These are phyloP conservation scores for Trypanosoma congolense DNA, from an alignment of 208 protist genomes.

Conservation along the genomic window DNA sequence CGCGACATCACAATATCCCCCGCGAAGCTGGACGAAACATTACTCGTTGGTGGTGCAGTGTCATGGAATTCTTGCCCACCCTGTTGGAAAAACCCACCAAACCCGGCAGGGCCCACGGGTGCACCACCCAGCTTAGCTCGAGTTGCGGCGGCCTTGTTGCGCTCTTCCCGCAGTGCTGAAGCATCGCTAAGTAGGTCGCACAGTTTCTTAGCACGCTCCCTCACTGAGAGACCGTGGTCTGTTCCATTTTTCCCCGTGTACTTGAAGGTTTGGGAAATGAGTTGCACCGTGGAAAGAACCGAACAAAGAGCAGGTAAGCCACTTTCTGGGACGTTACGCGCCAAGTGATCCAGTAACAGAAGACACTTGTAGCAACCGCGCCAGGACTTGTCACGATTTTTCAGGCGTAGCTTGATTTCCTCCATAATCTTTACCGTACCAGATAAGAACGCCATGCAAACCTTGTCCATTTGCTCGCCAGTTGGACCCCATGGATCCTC, in stretches of 20 bases:
- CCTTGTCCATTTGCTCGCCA: slow-evolving; percentile 81
- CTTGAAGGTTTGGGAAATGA: slow-evolving; percentile 76
- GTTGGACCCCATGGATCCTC: slow-evolving; percentile 89
- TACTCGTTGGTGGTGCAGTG: slow-evolving; percentile 1
- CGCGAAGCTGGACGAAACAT: slow-evolving; percentile 14
- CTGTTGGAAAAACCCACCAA: slow-evolving; percentile 7
- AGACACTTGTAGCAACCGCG: slow-evolving; percentile 85
- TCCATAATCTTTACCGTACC: slow-evolving; percentile 67
- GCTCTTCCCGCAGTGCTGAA: slow-evolving; percentile 70
- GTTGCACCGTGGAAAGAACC: slow-evolving; percentile 56
- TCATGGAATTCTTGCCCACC: slow-evolving; percentile 24
- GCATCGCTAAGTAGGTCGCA: slow-evolving; percentile 78
- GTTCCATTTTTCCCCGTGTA: slow-evolving; percentile 83
- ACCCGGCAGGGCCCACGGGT: slow-evolving; percentile 26
- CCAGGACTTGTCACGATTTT: slow-evolving; percentile 83
- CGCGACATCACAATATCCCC: slow-evolving; percentile 32
- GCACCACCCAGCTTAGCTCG: slow-evolving; percentile 59
- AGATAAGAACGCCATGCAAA: slow-evolving; percentile 65
- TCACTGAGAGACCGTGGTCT: slow-evolving; percentile 84
- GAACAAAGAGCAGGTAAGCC: slow-evolving; percentile 69
- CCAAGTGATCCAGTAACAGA: slow-evolving; percentile 82
- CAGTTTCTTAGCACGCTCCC: slow-evolving; percentile 80
- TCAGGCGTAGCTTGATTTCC: slow-evolving; percentile 74
- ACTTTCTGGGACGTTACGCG: slow-evolving; percentile 57
- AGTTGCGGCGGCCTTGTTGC: slow-evolving; percentile 59